These are phyloP conservation scores for Lentinula boryana DNA, from an alignment of 768 basidiomycete species.

Conservation along the genomic window DNA sequence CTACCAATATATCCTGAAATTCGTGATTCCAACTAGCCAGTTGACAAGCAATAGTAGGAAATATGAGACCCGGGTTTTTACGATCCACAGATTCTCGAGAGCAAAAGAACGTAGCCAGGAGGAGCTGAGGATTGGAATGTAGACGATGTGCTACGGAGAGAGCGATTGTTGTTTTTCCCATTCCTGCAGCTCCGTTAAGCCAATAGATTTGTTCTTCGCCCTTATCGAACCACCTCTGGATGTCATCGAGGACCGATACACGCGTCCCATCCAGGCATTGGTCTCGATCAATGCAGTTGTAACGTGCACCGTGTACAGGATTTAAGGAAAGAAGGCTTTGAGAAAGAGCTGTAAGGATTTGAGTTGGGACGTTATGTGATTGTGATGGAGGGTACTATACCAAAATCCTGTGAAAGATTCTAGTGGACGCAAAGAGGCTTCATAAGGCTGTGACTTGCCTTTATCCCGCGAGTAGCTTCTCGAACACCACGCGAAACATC, in stretches of 20 bases:
- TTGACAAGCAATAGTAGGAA: constrained; percentile 5
- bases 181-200: constrained; percentile 11
- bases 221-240: background rate
- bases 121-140: background rate
- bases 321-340: background rate
- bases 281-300: background rate
- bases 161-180: constrained; percentile 11
- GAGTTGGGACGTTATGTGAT: background rate
- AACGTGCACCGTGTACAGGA: background rate
- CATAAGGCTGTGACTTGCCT: background rate
- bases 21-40: background rate
- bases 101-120: constrained; percentile 10
- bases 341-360: background rate
- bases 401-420: background rate
- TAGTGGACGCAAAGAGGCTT: background rate
- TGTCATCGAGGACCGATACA: background rate
- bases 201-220: constrained; percentile 7
- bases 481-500: background rate
- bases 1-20: background rate
- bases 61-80: background rate
- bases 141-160: constrained; percentile 7
- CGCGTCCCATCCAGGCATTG: background rate
- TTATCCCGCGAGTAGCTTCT: background rate
- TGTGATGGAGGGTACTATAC: background rate
- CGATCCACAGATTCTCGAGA: constrained; percentile 7